Base-by-base conservation (phyloP, 2,329 filamentous ascomycete species). In the Monosporascus sp. region DNA sequence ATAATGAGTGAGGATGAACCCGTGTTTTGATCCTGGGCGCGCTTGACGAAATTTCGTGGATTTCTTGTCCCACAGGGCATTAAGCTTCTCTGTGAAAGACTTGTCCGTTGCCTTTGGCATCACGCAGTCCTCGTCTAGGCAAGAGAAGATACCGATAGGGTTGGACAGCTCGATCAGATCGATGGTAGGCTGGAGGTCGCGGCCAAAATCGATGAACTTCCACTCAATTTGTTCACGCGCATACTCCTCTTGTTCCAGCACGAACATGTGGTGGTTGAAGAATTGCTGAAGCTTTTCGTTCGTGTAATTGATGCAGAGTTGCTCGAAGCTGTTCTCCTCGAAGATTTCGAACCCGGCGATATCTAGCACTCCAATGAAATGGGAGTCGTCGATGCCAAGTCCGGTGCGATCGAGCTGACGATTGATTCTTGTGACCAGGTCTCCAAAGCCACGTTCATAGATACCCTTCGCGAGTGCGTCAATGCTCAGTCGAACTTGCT, bases 261-360 rank as follows among this genome's bases (percentile, higher is more conserved):
- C 94, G 67, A 99, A 99, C 94, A 99, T 99, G 76, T 99, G 95
- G 68, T 99, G 94, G 65, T 99, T 99, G 81, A 99, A 99, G 71
- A 99, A 99, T 62, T 99, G 94, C 67, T 99, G 94, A 7, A 99
- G 83, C 71, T 97, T 99, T 71, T 99, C 94, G 72, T 99, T 99
- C 57, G 95, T 97, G 73, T 99, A 99, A 73, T 99, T 99, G 80
- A 99, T 99, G 76, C 94, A 99, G 6, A 99, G 81, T 71, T 99
- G 94, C 70, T 99, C 94, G 65, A 99, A 99, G 76, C 93, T 97
- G 76, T 99, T 99, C 65, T 90, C 83, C 62, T 99, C 92, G 64
- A 99, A 99, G 54, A 99, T 99, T 68, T 99, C 94, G 71, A 99
- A 99, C 56, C 94, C 94, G 59, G 95, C 95, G 71, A 99, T 99